phyloP scores from a whole-genome alignment of 306 rosid genomes.

The Citrullus colocynthis region DNA sequence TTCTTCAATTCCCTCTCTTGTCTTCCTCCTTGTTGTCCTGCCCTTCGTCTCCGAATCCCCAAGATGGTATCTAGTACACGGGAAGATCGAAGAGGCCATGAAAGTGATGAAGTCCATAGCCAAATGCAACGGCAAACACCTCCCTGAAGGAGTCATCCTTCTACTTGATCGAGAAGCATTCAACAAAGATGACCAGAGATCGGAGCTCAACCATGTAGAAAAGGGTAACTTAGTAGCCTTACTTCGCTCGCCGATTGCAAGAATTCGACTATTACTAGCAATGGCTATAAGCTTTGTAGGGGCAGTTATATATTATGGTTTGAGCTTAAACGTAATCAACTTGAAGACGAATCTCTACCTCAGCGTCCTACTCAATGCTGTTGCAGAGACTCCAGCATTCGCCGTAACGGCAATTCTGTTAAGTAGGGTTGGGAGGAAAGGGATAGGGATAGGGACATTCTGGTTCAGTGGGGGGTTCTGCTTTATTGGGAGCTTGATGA shows the following conservation, averaged over 20 bases:
- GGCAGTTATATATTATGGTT: slow-evolving; percentile 38
- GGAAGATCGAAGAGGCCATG: slow-evolving; percentile 40
- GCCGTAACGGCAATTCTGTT: slow-evolving; percentile 27
- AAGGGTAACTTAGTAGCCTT: slow-evolving; percentile 23
- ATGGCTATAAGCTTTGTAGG: slow-evolving; percentile 25
- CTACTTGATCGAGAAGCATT: slow-evolving; percentile 45
- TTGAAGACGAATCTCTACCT: slow-evolving; percentile 27
- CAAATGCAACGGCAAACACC: slow-evolving; percentile 32
- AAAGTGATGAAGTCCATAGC: slow-evolving; percentile 57
- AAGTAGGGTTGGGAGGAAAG: slow-evolving; percentile 22
- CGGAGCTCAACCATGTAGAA: slow-evolving; percentile 17
- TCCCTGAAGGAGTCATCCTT: slow-evolving; percentile 32
- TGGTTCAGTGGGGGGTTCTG: slow-evolving; percentile 45
- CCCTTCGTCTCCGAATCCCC: slow-evolving; percentile 73
- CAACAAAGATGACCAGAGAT: background rate
- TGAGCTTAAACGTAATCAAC: slow-evolving; percentile 23
- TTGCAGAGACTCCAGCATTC: slow-evolving; percentile 48
- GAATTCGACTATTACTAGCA: slow-evolving; percentile 25
- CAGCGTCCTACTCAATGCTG: slow-evolving; percentile 30
- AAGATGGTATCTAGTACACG: slow-evolving; percentile 73
- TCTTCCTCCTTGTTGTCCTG: slow-evolving; percentile 34
- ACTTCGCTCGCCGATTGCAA: slow-evolving; percentile 18
- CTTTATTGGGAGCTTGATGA: slow-evolving; percentile 20
- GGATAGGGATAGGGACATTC: slow-evolving; percentile 29
- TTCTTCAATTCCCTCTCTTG: slow-evolving; percentile 59